Evolutionary conservation across 306 rosid species (phyloP), one percentile per base, ranked within the genome.

Genomic region (Pterocarpus santalinus): DNA sequence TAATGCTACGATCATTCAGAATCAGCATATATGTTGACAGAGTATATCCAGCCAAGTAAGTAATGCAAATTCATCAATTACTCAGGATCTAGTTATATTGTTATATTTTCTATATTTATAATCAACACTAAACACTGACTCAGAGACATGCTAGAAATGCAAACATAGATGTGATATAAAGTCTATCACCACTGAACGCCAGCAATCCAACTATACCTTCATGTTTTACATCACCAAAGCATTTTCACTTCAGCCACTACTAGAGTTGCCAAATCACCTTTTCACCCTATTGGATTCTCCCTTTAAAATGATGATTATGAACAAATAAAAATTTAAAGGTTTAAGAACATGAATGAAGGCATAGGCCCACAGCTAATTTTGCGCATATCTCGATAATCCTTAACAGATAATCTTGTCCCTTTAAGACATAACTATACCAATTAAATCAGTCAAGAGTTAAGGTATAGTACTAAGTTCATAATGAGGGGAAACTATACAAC

Each of bases 401-500:
- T 49, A 33, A 64, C 53, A 64, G 30, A 74, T 16, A 79, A 80
- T 49, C 30, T 34, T 55, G 33, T 71, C 72, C 66, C 39, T 72
- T 72, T 41, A 55, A 72, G 69, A 36, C 73, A 63, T 39, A 53
- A 32, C 44, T 36, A 34, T 66, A 41, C 69, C 36, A 76, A 60
- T n/a, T 53, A 83, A 77, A 63, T 36, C 16, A 36, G 66, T 66
- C 71, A 82, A 69, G 2, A 63, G 51, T 14, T 64, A 22, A 10
- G 17, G 57, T 55, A 67, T 17, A n/a, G 73, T 15, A 65, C 17
- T 10, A 53, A 44, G 33, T 78, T 22, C 46, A 74, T 14, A 75
- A 34, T 15, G 61, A 64, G 77, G 58, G 72, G 32, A 72, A 75
- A 79, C 66, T 38, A 75, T 61, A 69, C 10, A 76, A 91, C 98